Conservation (phyloP, 2,329 filamentous ascomycete species). For the Aspergillus cejpii region DNA sequence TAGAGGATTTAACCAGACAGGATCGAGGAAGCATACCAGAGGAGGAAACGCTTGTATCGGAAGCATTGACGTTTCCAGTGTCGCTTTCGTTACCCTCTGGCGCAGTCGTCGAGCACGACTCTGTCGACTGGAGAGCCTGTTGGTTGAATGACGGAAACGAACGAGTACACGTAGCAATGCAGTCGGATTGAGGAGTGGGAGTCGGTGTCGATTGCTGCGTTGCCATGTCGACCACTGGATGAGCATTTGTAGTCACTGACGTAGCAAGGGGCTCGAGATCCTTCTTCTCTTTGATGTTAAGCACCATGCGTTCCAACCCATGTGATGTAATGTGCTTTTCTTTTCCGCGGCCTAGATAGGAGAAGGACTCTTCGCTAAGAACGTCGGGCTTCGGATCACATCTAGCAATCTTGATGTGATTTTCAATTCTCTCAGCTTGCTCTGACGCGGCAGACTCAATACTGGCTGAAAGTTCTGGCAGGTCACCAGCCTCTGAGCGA, state of each 20-base stretch:
- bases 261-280: constrained; percentile 54
- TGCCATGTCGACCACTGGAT: constrained; percentile 39
- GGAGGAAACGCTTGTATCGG: constrained; percentile 58
- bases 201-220: constrained; percentile 40
- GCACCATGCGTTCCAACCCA: constrained; percentile 88
- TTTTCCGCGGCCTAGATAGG: constrained; percentile 62
- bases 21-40: constrained; percentile 37
- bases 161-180: constrained; percentile 29
- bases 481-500: constrained; percentile 44
- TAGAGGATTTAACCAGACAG: constrained; percentile 54
- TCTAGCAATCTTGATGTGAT: constrained; percentile 54
- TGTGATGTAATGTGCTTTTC: constrained; percentile 90
- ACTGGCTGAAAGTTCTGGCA: constrained; percentile 69
- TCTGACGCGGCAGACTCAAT: constrained; percentile 65
- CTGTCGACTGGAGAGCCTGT: constrained; percentile 43
- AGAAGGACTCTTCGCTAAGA: constrained; percentile 50
- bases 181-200: constrained; percentile 29
- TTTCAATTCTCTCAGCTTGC: constrained; percentile 49
- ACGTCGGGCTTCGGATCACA: constrained; percentile 56
- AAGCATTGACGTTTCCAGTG: constrained; percentile 39
- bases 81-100: constrained; percentile 43
- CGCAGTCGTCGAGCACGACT: constrained; percentile 56
- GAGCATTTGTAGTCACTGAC: constrained; percentile 36
- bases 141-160: constrained; percentile 22
- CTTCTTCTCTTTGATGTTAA: constrained; percentile 80